Conservation (phyloP, 305 asterid species). For the Solanum aculeatissimum region DNA sequence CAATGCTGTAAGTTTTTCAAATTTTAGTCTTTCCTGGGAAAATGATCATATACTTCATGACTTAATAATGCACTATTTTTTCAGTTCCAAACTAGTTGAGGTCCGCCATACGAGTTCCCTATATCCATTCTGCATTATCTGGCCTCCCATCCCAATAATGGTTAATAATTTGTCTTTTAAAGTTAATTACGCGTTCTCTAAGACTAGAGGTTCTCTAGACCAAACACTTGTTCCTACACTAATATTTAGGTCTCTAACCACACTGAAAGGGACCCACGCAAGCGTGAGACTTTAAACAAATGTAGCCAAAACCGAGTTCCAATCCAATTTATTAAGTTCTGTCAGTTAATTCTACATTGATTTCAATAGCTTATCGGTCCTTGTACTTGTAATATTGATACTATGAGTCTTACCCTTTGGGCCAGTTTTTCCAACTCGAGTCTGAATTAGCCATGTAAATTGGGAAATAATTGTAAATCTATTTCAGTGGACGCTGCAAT, state of each 20-base stretch:
- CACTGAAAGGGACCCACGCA: background rate
- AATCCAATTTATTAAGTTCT: background rate
- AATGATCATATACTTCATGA: background rate
- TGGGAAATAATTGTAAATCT: background rate
- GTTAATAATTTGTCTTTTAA: background rate
- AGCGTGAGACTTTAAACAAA: background rate
- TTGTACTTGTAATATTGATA: background rate
- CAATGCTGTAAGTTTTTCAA: slow-evolving; percentile 46
- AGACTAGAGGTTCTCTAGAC: background rate
- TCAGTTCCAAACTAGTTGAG: background rate
- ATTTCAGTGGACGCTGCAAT: background rate
- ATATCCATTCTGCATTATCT: background rate
- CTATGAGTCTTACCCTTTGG: background rate
- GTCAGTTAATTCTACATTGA: background rate
- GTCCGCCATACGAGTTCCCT: background rate
- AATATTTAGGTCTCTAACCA: background rate
- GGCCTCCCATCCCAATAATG: background rate
- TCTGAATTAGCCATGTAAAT: background rate
- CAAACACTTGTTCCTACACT: background rate
- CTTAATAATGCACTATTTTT: background rate
- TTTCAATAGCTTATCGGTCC: background rate
- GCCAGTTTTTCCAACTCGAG: background rate
- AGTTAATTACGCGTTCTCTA: background rate
- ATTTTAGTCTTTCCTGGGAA: background rate
- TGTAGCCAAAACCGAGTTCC: background rate